A percentile compares a stretch with the other conserved stretches of the same genome.
Evolutionary conservation across 2,329 filamentous ascomycete genomes (phyloP).

Genomic region (Alternaria sp.): DNA sequence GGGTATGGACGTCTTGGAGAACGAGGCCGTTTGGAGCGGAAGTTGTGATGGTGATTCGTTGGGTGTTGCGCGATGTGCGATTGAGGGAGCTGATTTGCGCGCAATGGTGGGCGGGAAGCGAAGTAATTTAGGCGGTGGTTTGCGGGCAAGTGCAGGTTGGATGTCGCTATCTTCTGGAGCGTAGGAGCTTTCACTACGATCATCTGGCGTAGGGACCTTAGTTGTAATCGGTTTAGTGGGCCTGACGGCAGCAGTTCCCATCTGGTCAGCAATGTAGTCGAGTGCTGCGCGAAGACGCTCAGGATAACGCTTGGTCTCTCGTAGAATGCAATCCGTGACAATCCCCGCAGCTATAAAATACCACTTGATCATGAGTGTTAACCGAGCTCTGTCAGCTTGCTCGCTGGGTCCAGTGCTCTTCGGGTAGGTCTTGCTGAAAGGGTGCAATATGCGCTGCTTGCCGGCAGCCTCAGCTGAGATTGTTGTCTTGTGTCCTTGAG

Average conservation of each 20-base stretch:
- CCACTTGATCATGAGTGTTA: conserved; percentile 19
- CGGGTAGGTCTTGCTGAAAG: conserved; percentile 24
- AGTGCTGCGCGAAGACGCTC: conserved; percentile 17
- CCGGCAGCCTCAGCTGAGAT: conserved; percentile 10
- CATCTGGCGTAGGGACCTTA: neutral
- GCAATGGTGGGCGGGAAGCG: neutral
- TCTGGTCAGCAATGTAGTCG: conserved; percentile 15
- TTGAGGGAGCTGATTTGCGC: conserved; percentile 6
- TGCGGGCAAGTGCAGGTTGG: conserved; percentile 5
- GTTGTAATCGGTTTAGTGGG: neutral
- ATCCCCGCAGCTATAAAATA: conserved; percentile 27
- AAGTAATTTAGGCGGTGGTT: conserved; percentile 4
- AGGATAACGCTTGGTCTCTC: conserved; percentile 22
- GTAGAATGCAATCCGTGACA: conserved; percentile 18
- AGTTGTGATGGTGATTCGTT: neutral
- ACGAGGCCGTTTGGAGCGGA: neutral
- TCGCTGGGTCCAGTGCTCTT: conserved; percentile 6
- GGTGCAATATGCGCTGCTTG: conserved; percentile 21
- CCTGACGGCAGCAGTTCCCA: conserved; percentile 20
- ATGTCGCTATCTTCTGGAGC: conserved; percentile 8
- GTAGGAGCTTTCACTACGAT: conserved; percentile 7
- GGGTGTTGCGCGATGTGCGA: neutral
- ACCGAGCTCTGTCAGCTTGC: conserved; percentile 10
- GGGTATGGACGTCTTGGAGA: neutral
- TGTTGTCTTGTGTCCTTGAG: neutral